Conservation (phyloP, 2,329 filamentous ascomycete genomes). For the Alternaria angustiovoidea region DNA sequence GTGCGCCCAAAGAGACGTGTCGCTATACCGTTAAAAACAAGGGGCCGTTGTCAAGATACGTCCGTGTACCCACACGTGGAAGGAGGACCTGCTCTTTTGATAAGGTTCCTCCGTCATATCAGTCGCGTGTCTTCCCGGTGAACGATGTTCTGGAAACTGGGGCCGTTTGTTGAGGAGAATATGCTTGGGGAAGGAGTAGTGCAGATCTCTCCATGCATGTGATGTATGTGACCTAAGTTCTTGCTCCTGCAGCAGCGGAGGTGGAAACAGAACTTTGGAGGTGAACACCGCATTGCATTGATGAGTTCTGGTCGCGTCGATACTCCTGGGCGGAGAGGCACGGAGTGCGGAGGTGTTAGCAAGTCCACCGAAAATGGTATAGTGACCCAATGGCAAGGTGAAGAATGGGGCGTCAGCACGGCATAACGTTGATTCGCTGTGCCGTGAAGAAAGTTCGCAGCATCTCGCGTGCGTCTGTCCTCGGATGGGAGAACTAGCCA, state of each 20-base stretch:
- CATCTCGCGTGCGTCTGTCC: neutral
- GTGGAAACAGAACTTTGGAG: neutral
- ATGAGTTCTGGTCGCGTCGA: neutral
- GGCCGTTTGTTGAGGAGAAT: conserved; percentile 11
- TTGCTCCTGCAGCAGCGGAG: neutral
- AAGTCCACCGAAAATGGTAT: neutral
- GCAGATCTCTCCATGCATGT: conserved; percentile 3
- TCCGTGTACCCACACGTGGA: conserved; percentile 4
- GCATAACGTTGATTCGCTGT: conserved; percentile 10
- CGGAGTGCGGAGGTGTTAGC: conserved; percentile 4
- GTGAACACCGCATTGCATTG: conserved; percentile 2
- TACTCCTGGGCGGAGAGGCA: conserved; percentile 3
- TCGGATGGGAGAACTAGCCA: conserved; percentile 1
- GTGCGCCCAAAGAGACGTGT: neutral
- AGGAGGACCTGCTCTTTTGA: conserved; percentile 13
- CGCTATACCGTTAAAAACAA: neutral
- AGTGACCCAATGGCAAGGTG: conserved; percentile 1
- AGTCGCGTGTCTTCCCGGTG: conserved; percentile 14
- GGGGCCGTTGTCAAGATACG: conserved; percentile 1
- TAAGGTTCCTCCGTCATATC: conserved; percentile 6
- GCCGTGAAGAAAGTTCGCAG: neutral
- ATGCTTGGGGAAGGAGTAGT: neutral
- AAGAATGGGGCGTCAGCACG: conserved; percentile 11
- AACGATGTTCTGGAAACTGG: conserved; percentile 16
- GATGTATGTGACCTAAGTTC: neutral